Percentiles rank a stretch among this genome's conserved stretches.
Evolutionary conservation across 129 eudicot genomes (phyloP).

Genomic region (Gnaphalium uliginosum): DNA sequence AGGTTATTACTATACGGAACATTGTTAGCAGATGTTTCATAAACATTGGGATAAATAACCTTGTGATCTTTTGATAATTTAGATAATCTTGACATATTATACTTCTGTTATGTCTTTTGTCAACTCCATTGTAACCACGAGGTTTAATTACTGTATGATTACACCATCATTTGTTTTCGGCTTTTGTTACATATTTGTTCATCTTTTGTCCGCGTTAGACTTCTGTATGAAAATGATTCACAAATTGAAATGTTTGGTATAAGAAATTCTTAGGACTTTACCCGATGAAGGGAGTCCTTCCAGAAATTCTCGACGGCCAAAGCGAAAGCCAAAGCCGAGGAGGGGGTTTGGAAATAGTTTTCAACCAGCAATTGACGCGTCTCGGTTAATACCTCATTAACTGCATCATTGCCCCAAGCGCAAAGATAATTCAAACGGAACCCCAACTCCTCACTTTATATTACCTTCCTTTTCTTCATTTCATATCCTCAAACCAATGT

Average conservation of each 20-base stretch:
- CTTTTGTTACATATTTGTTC: background rate
- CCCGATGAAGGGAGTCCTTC: slow-evolving; percentile 27
- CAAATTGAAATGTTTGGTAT: no score
- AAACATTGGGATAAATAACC: background rate
- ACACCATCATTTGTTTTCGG: background rate
- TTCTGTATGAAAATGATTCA: background rate
- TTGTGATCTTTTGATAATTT: background rate
- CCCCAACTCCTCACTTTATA: no score
- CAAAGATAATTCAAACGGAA: no score
- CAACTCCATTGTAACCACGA: background rate
- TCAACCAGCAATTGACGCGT: slow-evolving; percentile 70
- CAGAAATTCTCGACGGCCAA: slow-evolving; percentile 44
- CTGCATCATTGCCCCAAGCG: slow-evolving; percentile 39
- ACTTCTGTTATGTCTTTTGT: background rate
- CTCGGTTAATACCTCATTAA: slow-evolving; percentile 57
- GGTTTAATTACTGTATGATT: background rate
- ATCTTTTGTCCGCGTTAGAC: background rate
- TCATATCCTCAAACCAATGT: no score
- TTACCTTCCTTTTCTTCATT: no score
- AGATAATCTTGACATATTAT: background rate
- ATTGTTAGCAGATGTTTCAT: background rate
- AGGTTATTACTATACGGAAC: slow-evolving; percentile 8
- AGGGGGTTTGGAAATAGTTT: slow-evolving; percentile 66
- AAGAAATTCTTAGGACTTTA: slow-evolving; percentile 22
- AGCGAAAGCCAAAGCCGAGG: slow-evolving; percentile 42